Conservation (phyloP, 192 early-diverging fungal genomes). For the Geranomyces variabilis region DNA sequence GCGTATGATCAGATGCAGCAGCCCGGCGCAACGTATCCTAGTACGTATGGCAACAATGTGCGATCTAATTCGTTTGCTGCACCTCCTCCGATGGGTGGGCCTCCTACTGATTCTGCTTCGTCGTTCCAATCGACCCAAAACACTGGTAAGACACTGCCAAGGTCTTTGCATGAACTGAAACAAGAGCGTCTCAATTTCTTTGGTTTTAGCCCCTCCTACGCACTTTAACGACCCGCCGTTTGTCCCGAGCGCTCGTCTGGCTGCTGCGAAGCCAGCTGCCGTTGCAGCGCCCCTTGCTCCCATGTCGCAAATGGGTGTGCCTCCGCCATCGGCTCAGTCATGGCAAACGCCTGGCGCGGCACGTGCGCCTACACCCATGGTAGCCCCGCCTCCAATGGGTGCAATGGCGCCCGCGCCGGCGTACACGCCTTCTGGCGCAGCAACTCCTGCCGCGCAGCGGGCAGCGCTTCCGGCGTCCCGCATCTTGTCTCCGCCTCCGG, state of each 20-base stretch:
- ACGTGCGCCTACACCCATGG: constrained; percentile 34
- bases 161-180: no score
- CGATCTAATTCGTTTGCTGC: neutral
- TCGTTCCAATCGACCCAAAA: constrained; percentile 2
- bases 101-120: neutral
- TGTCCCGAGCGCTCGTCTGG: constrained; percentile 25
- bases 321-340: constrained; percentile 5
- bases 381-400: constrained; percentile 24
- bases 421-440: neutral
- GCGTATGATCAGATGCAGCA: neutral
- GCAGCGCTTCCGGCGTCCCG: constrained; percentile 7
- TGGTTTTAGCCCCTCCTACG: constrained; percentile 15
- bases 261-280: constrained; percentile 35
- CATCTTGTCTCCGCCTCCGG: constrained; percentile 9
- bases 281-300: constrained; percentile 32
- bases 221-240: constrained; percentile 20
- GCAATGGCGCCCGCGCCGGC: constrained; percentile 17
- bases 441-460: constrained; percentile 13
- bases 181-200: neutral
- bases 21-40: constrained; percentile 11
- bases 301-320: constrained; percentile 17
- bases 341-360: constrained; percentile 21
- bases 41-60: neutral
- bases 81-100: constrained; percentile 6
- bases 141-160: constrained; percentile 10